Percentiles rank a stretch among this genome's conserved stretches.
phyloP scores from a whole-genome alignment of 2,329 filamentous ascomycete genomes.

The Helicocarpus griseus region DNA sequence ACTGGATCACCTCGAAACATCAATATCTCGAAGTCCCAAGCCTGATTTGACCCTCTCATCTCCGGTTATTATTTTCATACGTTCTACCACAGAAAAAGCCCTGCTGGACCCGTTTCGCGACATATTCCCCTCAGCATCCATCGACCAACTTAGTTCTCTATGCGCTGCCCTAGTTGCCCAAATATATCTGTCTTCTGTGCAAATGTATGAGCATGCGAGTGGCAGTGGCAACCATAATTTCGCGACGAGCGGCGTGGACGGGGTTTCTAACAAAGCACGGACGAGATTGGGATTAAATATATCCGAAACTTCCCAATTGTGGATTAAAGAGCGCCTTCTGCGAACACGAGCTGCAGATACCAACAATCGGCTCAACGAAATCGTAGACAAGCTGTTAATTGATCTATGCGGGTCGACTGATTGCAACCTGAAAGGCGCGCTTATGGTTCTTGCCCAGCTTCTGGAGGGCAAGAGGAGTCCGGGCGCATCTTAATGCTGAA shows the following conservation, averaged over 20 bases:
- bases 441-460: slow-evolving; percentile 29
- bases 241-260: slow-evolving; percentile 13
- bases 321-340: slow-evolving; percentile 22
- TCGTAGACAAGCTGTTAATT: slow-evolving; percentile 28
- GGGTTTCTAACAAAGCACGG: slow-evolving; percentile 25
- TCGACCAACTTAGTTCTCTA: slow-evolving; percentile 26
- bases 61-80: slow-evolving; percentile 29
- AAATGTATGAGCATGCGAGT: slow-evolving; percentile 18
- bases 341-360: slow-evolving; percentile 23
- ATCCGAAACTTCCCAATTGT: slow-evolving; percentile 17
- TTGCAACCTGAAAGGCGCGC: slow-evolving; percentile 26
- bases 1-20: slow-evolving; percentile 29
- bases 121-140: slow-evolving; percentile 26
- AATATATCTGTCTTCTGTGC: slow-evolving; percentile 27
- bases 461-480: slow-evolving; percentile 22
- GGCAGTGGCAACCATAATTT: slow-evolving; percentile 13
- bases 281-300: slow-evolving; percentile 25
- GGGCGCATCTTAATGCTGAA: not conserved
- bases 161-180: slow-evolving; percentile 29
- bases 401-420: slow-evolving; percentile 27
- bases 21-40: slow-evolving; percentile 26
- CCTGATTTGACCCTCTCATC: slow-evolving; percentile 29
- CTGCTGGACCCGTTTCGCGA: slow-evolving; percentile 26
- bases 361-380: slow-evolving; percentile 22
- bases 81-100: slow-evolving; percentile 27